phyloP scores from a whole-genome alignment of 306 rosid species.

The Medicago lupulina region DNA sequence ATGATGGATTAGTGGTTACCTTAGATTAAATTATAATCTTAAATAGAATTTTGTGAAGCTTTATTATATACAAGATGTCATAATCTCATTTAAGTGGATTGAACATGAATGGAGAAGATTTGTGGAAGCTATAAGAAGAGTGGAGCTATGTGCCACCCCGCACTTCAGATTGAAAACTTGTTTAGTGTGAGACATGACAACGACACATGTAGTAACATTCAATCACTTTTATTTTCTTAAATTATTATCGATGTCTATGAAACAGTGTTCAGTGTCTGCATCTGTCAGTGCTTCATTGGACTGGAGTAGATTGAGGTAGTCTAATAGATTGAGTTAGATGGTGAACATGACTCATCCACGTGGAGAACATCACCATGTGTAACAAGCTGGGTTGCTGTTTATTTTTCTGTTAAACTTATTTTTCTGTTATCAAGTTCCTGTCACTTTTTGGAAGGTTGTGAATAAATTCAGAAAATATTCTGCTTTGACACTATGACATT shows the following conservation, averaged over 20 bases:
- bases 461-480: conserved; percentile 16
- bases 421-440: neutral
- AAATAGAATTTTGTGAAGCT: neutral
- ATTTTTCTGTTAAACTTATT: neutral
- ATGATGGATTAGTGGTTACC: neutral
- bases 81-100: neutral
- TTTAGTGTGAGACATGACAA: neutral
- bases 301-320: neutral
- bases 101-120: neutral
- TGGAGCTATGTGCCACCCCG: neutral
- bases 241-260: neutral
- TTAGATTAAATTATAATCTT: neutral
- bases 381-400: neutral
- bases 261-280: neutral
- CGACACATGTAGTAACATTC: neutral
- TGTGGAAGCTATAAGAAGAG: conserved; percentile 5
- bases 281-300: neutral
- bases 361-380: neutral
- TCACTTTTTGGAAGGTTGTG: neutral
- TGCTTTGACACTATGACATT: conserved; percentile 9
- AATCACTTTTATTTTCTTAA: neutral
- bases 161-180: neutral
- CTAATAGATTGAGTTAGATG: neutral
- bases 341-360: neutral
- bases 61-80: neutral